A percentile compares a stretch with the other conserved stretches of the same genome.
phyloP scores from a whole-genome alignment of 108 stramenopile genomes.

The Fistulifera solaris region DNA sequence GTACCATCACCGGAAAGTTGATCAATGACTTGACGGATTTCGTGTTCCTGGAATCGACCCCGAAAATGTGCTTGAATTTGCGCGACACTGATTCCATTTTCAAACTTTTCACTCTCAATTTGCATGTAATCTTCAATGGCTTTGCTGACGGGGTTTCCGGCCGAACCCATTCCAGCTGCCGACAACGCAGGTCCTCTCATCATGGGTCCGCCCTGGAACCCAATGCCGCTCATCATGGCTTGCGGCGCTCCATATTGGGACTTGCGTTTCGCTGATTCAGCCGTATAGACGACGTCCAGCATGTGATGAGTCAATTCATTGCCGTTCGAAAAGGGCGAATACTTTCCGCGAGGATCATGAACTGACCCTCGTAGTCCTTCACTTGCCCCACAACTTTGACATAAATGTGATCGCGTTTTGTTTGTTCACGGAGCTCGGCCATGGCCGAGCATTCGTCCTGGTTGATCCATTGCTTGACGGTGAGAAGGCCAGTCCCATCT shows the following conservation, averaged over 20 bases:
- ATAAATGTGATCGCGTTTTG: slow-evolving; percentile 43
- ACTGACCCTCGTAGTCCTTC: slow-evolving; percentile 59
- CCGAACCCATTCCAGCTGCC: slow-evolving; percentile 5
- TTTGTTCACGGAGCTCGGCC: slow-evolving; percentile 29
- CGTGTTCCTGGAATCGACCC: slow-evolving; percentile 27
- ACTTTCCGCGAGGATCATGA: slow-evolving; percentile 54
- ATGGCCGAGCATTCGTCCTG: slow-evolving; percentile 45
- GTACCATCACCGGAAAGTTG: slow-evolving; percentile 57
- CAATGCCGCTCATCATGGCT: slow-evolving; percentile 19
- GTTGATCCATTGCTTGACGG: slow-evolving; percentile 70
- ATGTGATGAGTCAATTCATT: slow-evolving; percentile 81
- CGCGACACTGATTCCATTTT: slow-evolving; percentile 31
- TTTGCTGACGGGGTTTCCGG: background rate
- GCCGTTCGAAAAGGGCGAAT: slow-evolving; percentile 45
- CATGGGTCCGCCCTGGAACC: slow-evolving; percentile 8
- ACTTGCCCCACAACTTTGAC: slow-evolving; percentile 63
- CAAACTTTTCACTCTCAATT: slow-evolving; percentile 13
- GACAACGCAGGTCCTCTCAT: slow-evolving; percentile 7
- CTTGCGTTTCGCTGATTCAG: slow-evolving; percentile 39
- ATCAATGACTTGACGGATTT: slow-evolving; percentile 40
- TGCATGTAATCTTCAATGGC: slow-evolving; percentile 11
- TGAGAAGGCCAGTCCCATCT: slow-evolving; percentile 78
- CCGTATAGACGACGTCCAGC: slow-evolving; percentile 64
- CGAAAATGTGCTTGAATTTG: slow-evolving; percentile 10
- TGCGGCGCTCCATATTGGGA: slow-evolving; percentile 21